Evolutionary conservation across 2,329 filamentous ascomycete genomes (phyloP).

Genomic region (Lecanosticta acicola): DNA sequence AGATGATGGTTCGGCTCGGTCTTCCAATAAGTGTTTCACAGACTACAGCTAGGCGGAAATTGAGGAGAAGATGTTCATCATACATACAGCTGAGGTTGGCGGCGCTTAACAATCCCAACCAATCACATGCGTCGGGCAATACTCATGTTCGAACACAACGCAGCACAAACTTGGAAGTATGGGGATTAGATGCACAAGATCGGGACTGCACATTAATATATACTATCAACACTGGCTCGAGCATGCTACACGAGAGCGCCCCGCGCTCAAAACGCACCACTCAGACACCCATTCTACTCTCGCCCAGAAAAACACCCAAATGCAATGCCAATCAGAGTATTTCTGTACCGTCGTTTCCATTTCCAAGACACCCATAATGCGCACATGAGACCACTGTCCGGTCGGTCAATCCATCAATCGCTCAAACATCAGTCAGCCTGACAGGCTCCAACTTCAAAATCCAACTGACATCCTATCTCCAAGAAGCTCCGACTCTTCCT

Average conservation of each 20-base stretch:
- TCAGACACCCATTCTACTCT: not conserved
- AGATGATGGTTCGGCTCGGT: too few relatives aligned
- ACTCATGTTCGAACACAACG: too few relatives aligned
- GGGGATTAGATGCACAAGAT: too few relatives aligned
- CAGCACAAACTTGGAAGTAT: too few relatives aligned
- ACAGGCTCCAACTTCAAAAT: not conserved
- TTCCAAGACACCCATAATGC: not conserved
- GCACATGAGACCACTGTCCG: not conserved
- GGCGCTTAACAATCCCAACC: too few relatives aligned
- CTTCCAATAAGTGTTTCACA: too few relatives aligned
- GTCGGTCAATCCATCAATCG: not conserved
- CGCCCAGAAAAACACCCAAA: not conserved
- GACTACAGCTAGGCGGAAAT: too few relatives aligned
- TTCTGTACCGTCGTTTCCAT: not conserved
- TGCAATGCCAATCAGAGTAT: not conserved
- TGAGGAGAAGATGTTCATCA: too few relatives aligned
- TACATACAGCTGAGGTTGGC: too few relatives aligned
- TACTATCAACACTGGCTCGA: not conserved
- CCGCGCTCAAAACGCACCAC: not conserved
- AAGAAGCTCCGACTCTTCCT: slow-evolving; percentile 44
- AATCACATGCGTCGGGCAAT: too few relatives aligned
- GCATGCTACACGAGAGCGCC: not conserved
- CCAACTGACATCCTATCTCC: not conserved
- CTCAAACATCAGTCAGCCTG: not conserved
- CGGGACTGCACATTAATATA: not conserved